phyloP scores from a whole-genome alignment of 1,284 basidiomycete species.

The Heliocybe sulcata region DNA sequence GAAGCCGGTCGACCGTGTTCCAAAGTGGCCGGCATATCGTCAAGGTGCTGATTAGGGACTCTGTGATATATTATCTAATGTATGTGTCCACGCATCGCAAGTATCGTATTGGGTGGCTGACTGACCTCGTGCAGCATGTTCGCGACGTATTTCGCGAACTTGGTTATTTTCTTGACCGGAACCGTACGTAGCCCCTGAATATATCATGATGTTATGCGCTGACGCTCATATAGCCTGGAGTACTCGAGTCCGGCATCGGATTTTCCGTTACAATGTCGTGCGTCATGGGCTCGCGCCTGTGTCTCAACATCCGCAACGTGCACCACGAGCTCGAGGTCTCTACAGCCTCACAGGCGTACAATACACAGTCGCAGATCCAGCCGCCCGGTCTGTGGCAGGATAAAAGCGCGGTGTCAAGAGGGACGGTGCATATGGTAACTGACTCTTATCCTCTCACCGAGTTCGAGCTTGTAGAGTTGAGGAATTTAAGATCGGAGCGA shows the following conservation, averaged over 20 bases:
- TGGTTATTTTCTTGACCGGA: conserved; percentile 42
- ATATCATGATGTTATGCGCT: conserved; percentile 3
- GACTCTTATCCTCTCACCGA: neutral
- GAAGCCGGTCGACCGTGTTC: conserved; percentile 22
- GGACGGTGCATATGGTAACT: neutral
- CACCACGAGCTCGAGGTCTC: neutral
- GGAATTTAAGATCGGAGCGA: neutral
- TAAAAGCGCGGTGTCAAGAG: neutral
- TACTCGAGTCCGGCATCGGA: conserved; percentile 45
- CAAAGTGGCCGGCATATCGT: conserved; percentile 37
- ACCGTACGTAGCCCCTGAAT: conserved; percentile 24
- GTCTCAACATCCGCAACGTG: conserved; percentile 39
- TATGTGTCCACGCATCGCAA: conserved; percentile 17
- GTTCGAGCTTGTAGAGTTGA: neutral
- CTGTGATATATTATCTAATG: conserved; percentile 48
- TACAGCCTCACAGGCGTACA: neutral
- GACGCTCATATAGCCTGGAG: conserved; percentile 19
- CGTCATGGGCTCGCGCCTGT: conserved; percentile 45
- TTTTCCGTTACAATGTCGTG: conserved; percentile 52
- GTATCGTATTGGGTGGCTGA: neutral
- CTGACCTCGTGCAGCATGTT: conserved; percentile 33
- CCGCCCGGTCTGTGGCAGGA: neutral
- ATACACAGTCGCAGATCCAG: neutral
- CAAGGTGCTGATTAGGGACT: conserved; percentile 44
- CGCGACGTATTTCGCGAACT: conserved; percentile 43